Conservation (phyloP, 768 basidiomycete genomes). For the Pisolithus marmoratus region DNA sequence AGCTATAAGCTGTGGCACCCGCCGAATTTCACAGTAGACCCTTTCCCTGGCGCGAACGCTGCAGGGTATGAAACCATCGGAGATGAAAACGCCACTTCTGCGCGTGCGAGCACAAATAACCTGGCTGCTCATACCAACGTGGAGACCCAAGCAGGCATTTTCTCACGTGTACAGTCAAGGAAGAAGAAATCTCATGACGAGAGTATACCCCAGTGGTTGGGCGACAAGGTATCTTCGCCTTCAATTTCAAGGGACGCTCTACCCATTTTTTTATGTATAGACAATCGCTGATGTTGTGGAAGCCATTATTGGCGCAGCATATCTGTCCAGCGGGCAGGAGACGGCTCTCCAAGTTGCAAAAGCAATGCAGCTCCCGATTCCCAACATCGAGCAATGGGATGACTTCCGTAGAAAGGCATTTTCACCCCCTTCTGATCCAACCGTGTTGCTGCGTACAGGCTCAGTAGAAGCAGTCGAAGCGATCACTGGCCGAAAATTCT, state of each 20-base stretch:
- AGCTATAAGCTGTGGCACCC: constrained; percentile 63
- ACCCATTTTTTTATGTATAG: constrained; percentile 34
- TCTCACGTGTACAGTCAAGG: constrained; percentile 2
- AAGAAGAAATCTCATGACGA: constrained; percentile 41
- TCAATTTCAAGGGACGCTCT: constrained; percentile 4
- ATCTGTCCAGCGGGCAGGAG: constrained; percentile 66
- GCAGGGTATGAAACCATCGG: constrained; percentile 22
- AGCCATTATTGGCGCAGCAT: constrained; percentile 80
- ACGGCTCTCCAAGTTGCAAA: constrained; percentile 59
- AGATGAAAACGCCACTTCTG: constrained; percentile 22
- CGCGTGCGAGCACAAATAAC: constrained; percentile 6
- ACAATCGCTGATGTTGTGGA: constrained; percentile 81
- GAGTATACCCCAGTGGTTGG: constrained; percentile 49
- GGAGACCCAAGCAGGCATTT: constrained; percentile 4
- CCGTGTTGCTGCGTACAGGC: constrained; percentile 41
- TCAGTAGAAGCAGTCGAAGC: constrained; percentile 52
- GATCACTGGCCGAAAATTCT: constrained; percentile 60
- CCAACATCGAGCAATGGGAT: constrained; percentile 59
- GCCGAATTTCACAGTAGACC: constrained; percentile 34
- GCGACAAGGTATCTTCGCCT: constrained; percentile 59
- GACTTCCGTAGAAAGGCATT: constrained; percentile 54
- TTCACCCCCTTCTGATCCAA: constrained; percentile 38
- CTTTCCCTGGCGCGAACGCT: constrained; percentile 10
- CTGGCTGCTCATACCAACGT: constrained; percentile 10
- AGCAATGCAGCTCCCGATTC: constrained; percentile 59